phyloP scores from a whole-genome alignment of 192 early-diverging fungal species.

The Chytriomyces hyalinus region DNA sequence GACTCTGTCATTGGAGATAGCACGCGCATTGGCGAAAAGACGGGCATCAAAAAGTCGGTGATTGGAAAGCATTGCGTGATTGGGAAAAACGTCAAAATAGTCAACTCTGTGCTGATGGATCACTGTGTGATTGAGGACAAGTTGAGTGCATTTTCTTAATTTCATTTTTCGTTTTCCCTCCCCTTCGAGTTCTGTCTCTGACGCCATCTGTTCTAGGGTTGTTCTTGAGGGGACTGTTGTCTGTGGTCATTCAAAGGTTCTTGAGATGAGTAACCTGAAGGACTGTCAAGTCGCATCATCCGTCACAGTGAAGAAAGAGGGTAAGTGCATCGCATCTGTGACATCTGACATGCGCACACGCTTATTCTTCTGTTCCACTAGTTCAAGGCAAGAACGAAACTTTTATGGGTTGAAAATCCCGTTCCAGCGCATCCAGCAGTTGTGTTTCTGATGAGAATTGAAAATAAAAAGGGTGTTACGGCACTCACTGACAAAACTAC shows the following conservation, averaged over 20 bases:
- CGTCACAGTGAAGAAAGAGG: slow-evolving; percentile 69
- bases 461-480: no score
- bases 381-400: slow-evolving; percentile 21
- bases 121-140: slow-evolving; percentile 90
- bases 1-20: slow-evolving; percentile 92
- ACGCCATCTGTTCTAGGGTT: slow-evolving; percentile 56
- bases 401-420: background rate
- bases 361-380: background rate
- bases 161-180: background rate
- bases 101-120: slow-evolving; percentile 96
- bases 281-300: slow-evolving; percentile 85
- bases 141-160: slow-evolving; percentile 39
- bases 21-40: slow-evolving; percentile 87
- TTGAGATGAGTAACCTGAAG: slow-evolving; percentile 76
- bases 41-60: slow-evolving; percentile 91
- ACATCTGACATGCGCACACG: background rate
- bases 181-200: background rate
- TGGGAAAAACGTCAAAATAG: slow-evolving; percentile 95
- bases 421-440: no score
- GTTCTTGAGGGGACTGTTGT: slow-evolving; percentile 88
- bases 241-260: slow-evolving; percentile 79
- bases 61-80: slow-evolving; percentile 94
- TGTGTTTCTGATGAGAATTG: no score
- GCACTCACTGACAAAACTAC: no score
- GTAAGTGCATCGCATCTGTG: slow-evolving; percentile 44